Evolutionary conservation across 441 rosid genomes (phyloP).

Genomic region (Macaranga tanarius): DNA sequence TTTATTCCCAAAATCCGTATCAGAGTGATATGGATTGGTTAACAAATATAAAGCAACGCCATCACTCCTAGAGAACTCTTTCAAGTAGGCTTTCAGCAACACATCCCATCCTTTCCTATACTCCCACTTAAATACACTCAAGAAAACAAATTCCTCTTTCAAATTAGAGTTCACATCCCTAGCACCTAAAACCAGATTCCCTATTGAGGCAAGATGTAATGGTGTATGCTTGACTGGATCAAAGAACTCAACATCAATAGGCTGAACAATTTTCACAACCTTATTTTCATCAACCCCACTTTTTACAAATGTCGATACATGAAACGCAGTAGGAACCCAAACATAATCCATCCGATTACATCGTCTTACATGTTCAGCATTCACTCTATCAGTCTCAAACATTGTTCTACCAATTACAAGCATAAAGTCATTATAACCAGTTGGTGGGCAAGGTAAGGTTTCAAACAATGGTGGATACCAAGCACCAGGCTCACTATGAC

Average conservation of each 20-base stretch:
- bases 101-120: conserved; percentile 90
- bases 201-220: conserved; percentile 39
- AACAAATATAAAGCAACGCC: conserved; percentile 58
- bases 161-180: conserved; percentile 15
- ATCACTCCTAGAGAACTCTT: conserved; percentile 58
- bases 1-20: conserved; percentile 62
- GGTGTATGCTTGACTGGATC: conserved; percentile 54
- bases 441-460: conserved; percentile 76
- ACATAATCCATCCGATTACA: conserved; percentile 73
- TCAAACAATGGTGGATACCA: conserved; percentile 85
- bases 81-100: conserved; percentile 66
- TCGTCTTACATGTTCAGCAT: conserved; percentile 50
- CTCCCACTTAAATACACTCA: conserved; percentile 90
- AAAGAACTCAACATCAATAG: conserved; percentile 66
- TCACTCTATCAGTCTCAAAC: conserved; percentile 86
- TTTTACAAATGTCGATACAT: conserved; percentile 59
- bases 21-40: conserved; percentile 77
- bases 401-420: conserved; percentile 77
- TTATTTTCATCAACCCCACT: conserved; percentile 76
- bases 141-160: conserved; percentile 53
- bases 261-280: conserved; percentile 75
- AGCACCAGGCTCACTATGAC: conserved; percentile 95
- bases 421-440: conserved; percentile 47
- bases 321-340: conserved; percentile 92
- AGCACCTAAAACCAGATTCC: conserved; percentile 49